Evolutionary conservation across 208 protist genomes (phyloP), one percentile per base, ranked within the genome.

Genomic region (Leptomonas pyrrhocoris): DNA sequence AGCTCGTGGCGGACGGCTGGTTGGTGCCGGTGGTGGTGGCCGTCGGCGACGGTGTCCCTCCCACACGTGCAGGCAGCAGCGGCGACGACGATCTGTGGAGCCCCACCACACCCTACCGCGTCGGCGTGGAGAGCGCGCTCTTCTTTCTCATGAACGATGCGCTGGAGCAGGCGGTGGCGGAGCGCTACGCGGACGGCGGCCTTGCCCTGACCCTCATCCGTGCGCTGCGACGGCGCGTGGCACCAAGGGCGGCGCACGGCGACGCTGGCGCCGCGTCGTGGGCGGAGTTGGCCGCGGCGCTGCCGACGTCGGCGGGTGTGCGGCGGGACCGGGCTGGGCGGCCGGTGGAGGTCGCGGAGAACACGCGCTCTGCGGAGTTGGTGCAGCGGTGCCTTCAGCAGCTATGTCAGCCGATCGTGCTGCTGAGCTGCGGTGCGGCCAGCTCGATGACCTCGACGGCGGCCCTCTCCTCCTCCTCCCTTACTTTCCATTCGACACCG

Each of bases 1-100:
- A 77, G 61, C 76, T 94, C 74, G 75, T 77, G 50, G 70, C 60
- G 28, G 76, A 90, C 9, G 75, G 82, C 15, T 81, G 83, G 77
- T 56, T 91, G 42, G 81, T 89, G 60, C 78, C 69, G 31, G 49
- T 90, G 12, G 9, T 43, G 21, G 36, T 31, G 55, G 53, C 21
- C 23, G 23, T 25, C 30, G 11, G 34, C 25, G 30, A 36, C 34
- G 36, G 18, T 11, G 28, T 1, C 7, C 23, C 13, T 45, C 8
- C 9, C 27, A 43, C 18, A 5, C 18, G 18, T 7, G 25, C 3
- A 7, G 43, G 42, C 62, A 31, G 54, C 42, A 23, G 16, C 53
- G 31, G 43, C 21, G 23, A 12, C 28, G 4, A 16, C 13, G 69
- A 67, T 23, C 15, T 62, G 54, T 56, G 61, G 55, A 43, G 53